Conservation (phyloP, 371 early-diverging fungal species). For the Mucor velutinosus region DNA sequence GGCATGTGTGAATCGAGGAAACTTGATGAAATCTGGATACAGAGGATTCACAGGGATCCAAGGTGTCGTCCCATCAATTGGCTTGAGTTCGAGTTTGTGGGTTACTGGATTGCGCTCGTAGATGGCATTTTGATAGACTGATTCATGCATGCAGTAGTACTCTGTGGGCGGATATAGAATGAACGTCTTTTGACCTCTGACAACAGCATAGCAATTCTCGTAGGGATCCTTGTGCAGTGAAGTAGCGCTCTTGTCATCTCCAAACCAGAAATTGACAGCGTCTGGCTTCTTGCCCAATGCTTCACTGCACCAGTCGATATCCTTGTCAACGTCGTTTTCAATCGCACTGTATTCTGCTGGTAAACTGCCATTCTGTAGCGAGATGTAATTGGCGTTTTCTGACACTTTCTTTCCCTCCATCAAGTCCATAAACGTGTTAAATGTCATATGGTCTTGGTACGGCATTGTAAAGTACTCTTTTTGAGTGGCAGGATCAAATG, state of each 20-base stretch:
- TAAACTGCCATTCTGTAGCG: constrained; percentile 74
- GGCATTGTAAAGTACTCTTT: constrained; percentile 71
- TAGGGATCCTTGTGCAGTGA: constrained; percentile 83
- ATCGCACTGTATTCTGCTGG: constrained; percentile 57
- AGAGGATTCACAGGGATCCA: constrained; percentile 73
- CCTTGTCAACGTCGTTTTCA: constrained; percentile 59
- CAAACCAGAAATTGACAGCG: constrained; percentile 85
- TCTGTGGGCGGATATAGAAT: constrained; percentile 73
- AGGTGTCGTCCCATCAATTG: constrained; percentile 50
- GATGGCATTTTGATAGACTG: constrained; percentile 57
- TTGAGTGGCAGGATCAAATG: constrained; percentile 43
- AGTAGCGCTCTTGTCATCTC: constrained; percentile 62
- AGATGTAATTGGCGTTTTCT: constrained; percentile 58
- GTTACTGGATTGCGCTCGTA: constrained; percentile 40
- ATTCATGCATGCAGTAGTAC: constrained; percentile 66
- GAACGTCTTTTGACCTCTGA: constrained; percentile 74
- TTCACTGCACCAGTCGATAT: constrained; percentile 65
- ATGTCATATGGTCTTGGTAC: constrained; percentile 62
- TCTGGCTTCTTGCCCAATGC: constrained; percentile 70
- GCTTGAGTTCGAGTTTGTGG: constrained; percentile 35
- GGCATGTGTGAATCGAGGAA: constrained; percentile 59
- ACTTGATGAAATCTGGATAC: constrained; percentile 44
- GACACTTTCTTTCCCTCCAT: constrained; percentile 34
- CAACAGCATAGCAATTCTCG: constrained; percentile 78
- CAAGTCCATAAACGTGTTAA: constrained; percentile 54